A percentile compares a stretch with the other conserved stretches of the same genome.
phyloP scores from a whole-genome alignment of 192 early-diverging fungal species.

The Umbelopsis isabellina region DNA sequence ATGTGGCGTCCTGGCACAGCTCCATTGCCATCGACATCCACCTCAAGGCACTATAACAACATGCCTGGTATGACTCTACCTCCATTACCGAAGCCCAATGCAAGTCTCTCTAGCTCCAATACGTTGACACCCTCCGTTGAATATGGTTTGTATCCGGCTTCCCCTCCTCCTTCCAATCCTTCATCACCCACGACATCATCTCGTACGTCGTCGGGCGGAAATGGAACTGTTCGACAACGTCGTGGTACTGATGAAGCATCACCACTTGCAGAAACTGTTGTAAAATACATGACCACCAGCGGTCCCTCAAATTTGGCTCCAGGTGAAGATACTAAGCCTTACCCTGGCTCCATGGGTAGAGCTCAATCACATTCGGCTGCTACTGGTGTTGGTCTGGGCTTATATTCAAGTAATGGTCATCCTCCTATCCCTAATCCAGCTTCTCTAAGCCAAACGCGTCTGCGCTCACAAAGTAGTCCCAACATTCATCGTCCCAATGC shows the following conservation, averaged over 20 bases:
- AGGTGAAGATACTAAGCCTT: conserved; percentile 9
- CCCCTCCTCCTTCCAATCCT: conserved; percentile 60
- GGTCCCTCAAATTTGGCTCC: conserved; percentile 37
- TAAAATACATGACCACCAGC: conserved; percentile 53
- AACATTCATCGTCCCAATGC: conserved; percentile 48
- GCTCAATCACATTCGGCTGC: conserved; percentile 17
- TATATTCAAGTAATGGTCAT: background rate
- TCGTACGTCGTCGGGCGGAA: conserved; percentile 42
- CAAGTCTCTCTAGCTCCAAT: conserved; percentile 5
- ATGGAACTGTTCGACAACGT: conserved; percentile 42
- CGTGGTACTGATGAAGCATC: conserved; percentile 50
- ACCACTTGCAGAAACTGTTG: conserved; percentile 55
- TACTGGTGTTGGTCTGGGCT: background rate
- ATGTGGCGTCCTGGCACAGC: conserved; percentile 9
- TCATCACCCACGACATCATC: conserved; percentile 54
- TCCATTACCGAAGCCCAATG: conserved; percentile 23
- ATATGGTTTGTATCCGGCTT: conserved; percentile 47
- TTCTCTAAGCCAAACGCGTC: conserved; percentile 42
- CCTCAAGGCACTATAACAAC: conserved; percentile 18
- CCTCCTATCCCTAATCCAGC: conserved; percentile 7
- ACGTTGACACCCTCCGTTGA: conserved; percentile 13
- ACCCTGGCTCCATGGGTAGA: conserved; percentile 10
- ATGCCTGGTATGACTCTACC: conserved; percentile 14
- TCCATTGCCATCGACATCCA: conserved; percentile 11
- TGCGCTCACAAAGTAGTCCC: conserved; percentile 61